Evolutionary conservation across 352 stramenopile genomes (phyloP), one percentile per base, ranked within the genome.

Genomic region (Globisporangium barbulae): DNA sequence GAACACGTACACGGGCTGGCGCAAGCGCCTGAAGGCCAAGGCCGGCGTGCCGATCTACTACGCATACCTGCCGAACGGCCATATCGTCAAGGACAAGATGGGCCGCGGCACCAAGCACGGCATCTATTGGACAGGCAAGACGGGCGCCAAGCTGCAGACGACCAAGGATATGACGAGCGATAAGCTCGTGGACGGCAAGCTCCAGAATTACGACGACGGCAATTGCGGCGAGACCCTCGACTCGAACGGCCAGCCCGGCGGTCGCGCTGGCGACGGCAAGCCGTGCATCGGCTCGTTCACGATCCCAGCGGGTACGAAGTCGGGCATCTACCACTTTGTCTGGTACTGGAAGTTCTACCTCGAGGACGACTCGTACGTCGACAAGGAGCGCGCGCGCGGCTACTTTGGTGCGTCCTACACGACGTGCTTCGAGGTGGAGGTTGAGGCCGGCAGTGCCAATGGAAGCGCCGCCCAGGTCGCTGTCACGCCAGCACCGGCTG

Each of bases 301-400:
- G 33, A 70, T 88, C 44, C 78, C 81, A 0, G 55, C 49, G 7
- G 75, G 75, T 28, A 85, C 76, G 0, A 21, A 72, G 9, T 64
- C 78, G 1, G 81, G 81, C 15, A 70, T 81, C 42, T 90, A 87
- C 68, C 81, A 82, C 35, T 80, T 88, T 65, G 81, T 90, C 9
- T 90, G 81, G 81, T 88, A 83, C 63, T 90, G 81, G 81, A 86
- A 78, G 48, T 89, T 86, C 63, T 89, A 82, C 66, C 59, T 85
- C 5, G 74, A 85, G 35, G 61, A 87, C 50, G 68, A 73, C 49
- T 63, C 61, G 2, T 89, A 89, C 56, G 69, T 83, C 5, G 80
- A 89, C 53, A 73, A 83, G 53, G 59, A 67, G 5, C 71, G 73
- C 33, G 78, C 78, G 3, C 74, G 70, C 31, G 78, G 80, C 5